Evolutionary conservation across 345 rosid species (phyloP).

Genomic region (Lepidium aucheri): DNA sequence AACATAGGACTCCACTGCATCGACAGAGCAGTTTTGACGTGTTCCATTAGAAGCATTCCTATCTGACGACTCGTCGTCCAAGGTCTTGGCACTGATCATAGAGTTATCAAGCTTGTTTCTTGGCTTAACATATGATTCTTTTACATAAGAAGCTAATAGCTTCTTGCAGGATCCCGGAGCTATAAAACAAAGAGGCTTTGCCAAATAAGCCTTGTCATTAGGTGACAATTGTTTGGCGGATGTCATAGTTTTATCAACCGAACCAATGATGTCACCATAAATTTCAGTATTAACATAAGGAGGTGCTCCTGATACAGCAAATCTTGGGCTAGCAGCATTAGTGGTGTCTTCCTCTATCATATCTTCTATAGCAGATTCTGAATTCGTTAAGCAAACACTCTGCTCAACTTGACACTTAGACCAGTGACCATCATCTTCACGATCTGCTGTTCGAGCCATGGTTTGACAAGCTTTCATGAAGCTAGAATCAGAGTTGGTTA

Average conservation of each 20-base stretch:
- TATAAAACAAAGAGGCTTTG: constrained; percentile 18
- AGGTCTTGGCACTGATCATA: background rate
- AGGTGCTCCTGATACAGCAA: background rate
- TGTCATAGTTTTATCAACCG: background rate
- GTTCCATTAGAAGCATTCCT: background rate
- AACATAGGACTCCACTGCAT: background rate
- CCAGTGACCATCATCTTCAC: background rate
- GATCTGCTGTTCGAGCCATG: background rate
- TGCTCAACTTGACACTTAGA: constrained; percentile 2
- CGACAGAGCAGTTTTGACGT: background rate
- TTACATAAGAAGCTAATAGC: constrained; percentile 6
- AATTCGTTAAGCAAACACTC: constrained; percentile 1
- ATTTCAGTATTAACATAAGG: background rate
- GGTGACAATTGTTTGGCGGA: background rate
- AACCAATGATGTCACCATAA: background rate
- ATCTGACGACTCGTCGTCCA: background rate
- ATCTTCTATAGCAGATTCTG: background rate
- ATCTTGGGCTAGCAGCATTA: background rate
- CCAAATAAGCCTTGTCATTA: constrained; percentile 1
- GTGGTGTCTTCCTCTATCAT: background rate
- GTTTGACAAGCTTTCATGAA: constrained; percentile 14
- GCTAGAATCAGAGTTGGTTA: background rate
- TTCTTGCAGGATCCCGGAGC: background rate
- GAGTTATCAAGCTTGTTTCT: background rate
- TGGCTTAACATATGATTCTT: background rate